Evolutionary conservation across 148 eudicot species (phyloP).

Genomic region (Dianthus caryophyllus): DNA sequence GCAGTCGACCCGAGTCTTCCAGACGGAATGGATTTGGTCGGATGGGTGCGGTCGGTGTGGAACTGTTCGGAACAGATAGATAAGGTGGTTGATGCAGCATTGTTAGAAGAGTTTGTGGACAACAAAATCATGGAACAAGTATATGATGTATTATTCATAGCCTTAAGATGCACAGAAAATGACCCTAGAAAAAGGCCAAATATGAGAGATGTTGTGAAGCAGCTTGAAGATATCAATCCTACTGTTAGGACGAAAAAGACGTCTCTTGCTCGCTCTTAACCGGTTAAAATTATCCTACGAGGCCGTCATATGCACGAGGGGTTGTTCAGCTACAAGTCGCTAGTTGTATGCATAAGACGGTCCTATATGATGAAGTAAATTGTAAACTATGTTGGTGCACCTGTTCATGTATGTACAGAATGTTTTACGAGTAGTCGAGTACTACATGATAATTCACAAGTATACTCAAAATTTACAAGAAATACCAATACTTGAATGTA

Average conservation of each 20-base stretch:
- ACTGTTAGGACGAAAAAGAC: conserved; percentile 20
- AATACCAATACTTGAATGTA: too few species aligned
- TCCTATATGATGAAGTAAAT: too few species aligned
- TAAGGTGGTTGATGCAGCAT: conserved; percentile 40
- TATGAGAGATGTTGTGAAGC: conserved; percentile 77
- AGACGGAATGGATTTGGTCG: conserved; percentile 47
- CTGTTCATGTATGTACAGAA: too few species aligned
- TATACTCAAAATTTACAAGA: too few species aligned
- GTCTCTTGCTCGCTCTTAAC: neutral
- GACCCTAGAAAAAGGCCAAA: conserved; percentile 65
- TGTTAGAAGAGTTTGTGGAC: conserved; percentile 50
- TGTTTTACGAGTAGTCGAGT: too few species aligned
- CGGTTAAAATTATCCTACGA: neutral
- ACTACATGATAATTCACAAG: too few species aligned
- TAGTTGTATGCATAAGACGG: too few species aligned
- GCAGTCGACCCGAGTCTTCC: conserved; percentile 47
- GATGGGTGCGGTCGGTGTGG: conserved; percentile 55
- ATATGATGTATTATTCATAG: conserved; percentile 46
- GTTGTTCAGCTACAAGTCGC: too few species aligned
- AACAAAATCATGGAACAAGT: conserved; percentile 55
- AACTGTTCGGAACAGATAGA: conserved; percentile 39
- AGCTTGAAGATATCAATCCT: conserved; percentile 37
- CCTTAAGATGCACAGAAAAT: conserved; percentile 65
- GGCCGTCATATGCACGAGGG: neutral
- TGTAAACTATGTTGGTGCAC: too few species aligned